Conservation (phyloP, 805 yeast species). For the Blastobotrys muscicola region DNA sequence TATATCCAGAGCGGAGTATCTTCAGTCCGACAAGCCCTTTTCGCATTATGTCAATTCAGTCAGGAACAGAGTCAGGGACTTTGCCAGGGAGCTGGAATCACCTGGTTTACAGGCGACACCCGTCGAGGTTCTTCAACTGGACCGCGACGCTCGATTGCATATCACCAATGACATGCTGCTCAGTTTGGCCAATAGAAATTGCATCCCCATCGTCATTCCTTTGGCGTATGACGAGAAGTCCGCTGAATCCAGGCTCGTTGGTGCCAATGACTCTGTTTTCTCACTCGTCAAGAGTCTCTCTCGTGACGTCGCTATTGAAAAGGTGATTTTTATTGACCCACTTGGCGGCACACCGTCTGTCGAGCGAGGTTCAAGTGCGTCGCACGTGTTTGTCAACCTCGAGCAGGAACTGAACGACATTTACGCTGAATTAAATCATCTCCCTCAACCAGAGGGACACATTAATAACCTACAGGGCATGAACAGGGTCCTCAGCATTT, state of each 20-base stretch:
- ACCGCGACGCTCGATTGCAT: slow-evolving; percentile 7
- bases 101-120: slow-evolving; percentile 20
- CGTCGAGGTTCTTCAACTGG: slow-evolving; percentile 32
- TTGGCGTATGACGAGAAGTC: slow-evolving; percentile 51
- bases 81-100: slow-evolving; percentile 13
- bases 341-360: slow-evolving; percentile 87
- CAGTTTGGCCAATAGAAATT: slow-evolving; percentile 26
- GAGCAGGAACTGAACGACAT: slow-evolving; percentile 71
- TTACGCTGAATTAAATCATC: slow-evolving; percentile 46
- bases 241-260: slow-evolving; percentile 31
- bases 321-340: slow-evolving; percentile 67
- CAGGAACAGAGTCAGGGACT: slow-evolving; percentile 12
- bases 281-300: slow-evolving; percentile 32
- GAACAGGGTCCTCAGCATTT: slow-evolving; percentile 42
- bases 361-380: slow-evolving; percentile 55
- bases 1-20: slow-evolving; percentile 12
- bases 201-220: slow-evolving; percentile 49
- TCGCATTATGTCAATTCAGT: slow-evolving; percentile 12
- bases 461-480: slow-evolving; percentile 57
- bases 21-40: slow-evolving; percentile 12
- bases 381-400: slow-evolving; percentile 82
- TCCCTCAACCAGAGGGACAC: slow-evolving; percentile 45
- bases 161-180: slow-evolving; percentile 13
- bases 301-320: slow-evolving; percentile 51
- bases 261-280: slow-evolving; percentile 34